Base-by-base conservation (phyloP, 306 rosid genomes). In the Dryas octopetala region DNA sequence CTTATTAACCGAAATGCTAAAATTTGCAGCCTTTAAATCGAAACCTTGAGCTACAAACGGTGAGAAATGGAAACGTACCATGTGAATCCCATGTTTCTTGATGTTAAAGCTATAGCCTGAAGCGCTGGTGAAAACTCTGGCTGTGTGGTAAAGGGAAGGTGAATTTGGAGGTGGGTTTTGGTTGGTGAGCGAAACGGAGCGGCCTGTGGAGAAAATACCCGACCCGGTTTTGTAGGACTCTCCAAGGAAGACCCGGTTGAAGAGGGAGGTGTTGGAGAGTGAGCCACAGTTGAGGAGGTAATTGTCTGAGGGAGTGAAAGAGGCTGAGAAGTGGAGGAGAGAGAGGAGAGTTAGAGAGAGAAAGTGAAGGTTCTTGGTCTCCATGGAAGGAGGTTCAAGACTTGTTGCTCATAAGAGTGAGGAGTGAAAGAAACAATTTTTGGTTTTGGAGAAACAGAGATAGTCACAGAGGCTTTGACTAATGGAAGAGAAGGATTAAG, bases 201-300 rank as follows among this genome's bases (percentile, higher is more conserved):
- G 60, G 41, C 45, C 82, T 13, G 81, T 19, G 17, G 89, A 78
- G 87, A 86, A 87, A 77, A 83, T 84, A 77, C 6, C 85, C 50
- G 85, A 76, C 26, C 80, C 83, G 84, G 82, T 76, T 38, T 78
- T 53, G 9, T 86, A 49, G 38, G 85, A 81, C 76, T 92, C 97
- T 15, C 84, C 83, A 13, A 63, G 13, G 80, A 96, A 96, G 79
- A 79, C 46, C 40, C 92, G 79, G 79, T 82, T 84, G 83, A 81
- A 82, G 80, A 77, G 71, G 7, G 93, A 76, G 74, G 72, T 72
- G 84, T 90, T 92, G 83, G 61, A 74, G 71, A 80, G 62, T 41
- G 98, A 86, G 76, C 99, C 98, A 79, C 96, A 92, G 82, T 79
- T 96, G 84, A 96, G 74, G 9, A 96, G 93, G 75, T 81, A 89